These are phyloP conservation scores for Stephanodiscus minutulus DNA, from an alignment of 108 stramenopile species.

Conservation along the genomic window DNA sequence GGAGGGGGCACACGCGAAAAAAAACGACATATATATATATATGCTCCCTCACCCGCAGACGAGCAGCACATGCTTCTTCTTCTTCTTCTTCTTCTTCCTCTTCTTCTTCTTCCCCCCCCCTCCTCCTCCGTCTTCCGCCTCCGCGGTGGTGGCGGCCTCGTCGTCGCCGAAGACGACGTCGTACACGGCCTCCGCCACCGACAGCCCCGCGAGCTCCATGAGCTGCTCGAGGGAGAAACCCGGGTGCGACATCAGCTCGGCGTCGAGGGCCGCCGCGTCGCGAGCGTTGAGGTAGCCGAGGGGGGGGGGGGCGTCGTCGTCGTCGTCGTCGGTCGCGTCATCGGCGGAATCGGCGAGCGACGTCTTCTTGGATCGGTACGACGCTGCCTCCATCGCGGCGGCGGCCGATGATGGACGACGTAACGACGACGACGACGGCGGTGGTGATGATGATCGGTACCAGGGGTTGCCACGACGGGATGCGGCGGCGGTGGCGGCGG, in stretches of 20 bases:
- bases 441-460: too few relatives aligned
- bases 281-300: constrained; percentile 54
- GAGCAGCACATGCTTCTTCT: constrained; percentile 54
- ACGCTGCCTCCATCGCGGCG: too few relatives aligned
- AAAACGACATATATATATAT: background rate
- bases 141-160: too few relatives aligned
- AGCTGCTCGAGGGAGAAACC: constrained; percentile 96
- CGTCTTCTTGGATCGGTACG: too few relatives aligned
- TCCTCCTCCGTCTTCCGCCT: background rate
- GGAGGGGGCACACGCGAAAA: background rate
- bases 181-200: constrained; percentile 92
- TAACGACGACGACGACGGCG: too few relatives aligned
- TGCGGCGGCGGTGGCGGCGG: too few relatives aligned
- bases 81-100: constrained; percentile 7
- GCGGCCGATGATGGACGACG: too few relatives aligned
- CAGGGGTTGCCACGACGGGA: too few relatives aligned
- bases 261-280: constrained; percentile 89
- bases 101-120: background rate
- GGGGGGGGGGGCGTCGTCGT: too few relatives aligned
- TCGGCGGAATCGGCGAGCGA: too few relatives aligned
- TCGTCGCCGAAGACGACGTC: constrained; percentile 26
- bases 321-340: too few relatives aligned
- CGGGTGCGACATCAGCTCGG: constrained; percentile 90
- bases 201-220: constrained; percentile 98
- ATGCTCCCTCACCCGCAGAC: constrained; percentile 46